These are phyloP conservation scores for Sorghum bicolor DNA, from an alignment of 176 grass and related monocot species.

Conservation along the genomic window DNA sequence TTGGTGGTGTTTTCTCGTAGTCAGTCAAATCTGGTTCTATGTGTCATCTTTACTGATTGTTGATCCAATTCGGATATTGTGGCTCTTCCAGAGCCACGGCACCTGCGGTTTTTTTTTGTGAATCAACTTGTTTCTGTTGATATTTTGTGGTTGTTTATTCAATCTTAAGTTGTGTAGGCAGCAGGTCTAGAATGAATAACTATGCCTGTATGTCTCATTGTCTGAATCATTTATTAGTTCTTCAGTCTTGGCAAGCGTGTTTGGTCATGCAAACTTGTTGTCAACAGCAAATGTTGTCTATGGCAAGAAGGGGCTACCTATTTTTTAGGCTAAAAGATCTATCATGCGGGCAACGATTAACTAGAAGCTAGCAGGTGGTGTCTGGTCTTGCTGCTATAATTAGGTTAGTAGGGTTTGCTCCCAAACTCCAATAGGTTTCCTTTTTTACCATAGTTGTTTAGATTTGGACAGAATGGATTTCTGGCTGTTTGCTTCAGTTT, in stretches of 20 bases:
- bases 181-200: background rate
- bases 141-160: background rate
- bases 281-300: background rate
- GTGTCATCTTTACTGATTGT: background rate
- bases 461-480: background rate
- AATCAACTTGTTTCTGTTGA: background rate
- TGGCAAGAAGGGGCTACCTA: background rate
- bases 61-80: background rate
- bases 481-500: background rate
- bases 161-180: too few species aligned
- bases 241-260: background rate
- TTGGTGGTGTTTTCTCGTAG: background rate
- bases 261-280: background rate
- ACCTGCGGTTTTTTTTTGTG: too few species aligned
- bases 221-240: background rate
- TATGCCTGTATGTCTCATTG: background rate
- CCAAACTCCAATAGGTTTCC: background rate
- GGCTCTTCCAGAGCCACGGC: background rate
- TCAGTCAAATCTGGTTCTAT: background rate
- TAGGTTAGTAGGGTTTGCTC: background rate
- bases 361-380: background rate
- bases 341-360: background rate
- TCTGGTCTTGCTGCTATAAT: background rate
- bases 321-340: background rate
- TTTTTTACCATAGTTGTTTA: background rate